phyloP scores from a whole-genome alignment of 108 stramenopile genomes.

The Nitzschia putrida region DNA sequence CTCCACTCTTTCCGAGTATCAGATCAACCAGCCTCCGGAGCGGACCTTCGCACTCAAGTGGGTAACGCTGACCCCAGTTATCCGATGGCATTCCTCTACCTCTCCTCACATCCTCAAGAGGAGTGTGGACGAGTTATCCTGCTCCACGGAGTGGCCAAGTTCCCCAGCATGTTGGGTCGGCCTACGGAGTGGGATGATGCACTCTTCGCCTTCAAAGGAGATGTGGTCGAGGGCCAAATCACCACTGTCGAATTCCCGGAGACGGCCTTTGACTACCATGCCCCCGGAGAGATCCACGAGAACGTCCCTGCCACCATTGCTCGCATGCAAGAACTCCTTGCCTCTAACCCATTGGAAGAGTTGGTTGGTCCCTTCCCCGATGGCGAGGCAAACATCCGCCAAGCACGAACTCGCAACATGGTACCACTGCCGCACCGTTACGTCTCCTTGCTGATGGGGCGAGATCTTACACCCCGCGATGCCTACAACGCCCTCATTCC shows the following conservation, averaged over 20 bases:
- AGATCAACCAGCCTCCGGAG: too few species aligned
- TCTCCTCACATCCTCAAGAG: too few species aligned
- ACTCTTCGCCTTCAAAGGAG: background rate
- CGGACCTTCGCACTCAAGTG: too few species aligned
- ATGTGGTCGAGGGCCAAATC: constrained; percentile 6
- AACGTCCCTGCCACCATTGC: background rate
- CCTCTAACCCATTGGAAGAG: background rate
- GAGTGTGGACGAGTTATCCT: too few species aligned
- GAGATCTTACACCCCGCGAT: background rate
- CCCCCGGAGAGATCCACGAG: background rate
- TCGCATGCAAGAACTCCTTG: constrained; percentile 1
- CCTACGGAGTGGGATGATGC: constrained; percentile 1
- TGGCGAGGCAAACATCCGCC: constrained; percentile 4
- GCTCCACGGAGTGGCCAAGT: too few species aligned
- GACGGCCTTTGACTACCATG: background rate
- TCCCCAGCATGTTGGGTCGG: background rate
- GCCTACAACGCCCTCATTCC: background rate
- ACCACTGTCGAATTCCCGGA: constrained; percentile 7
- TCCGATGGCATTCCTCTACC: too few species aligned
- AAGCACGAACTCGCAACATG: background rate
- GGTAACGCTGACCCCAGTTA: too few species aligned
- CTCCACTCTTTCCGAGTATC: too few species aligned
- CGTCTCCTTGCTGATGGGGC: constrained; percentile 1
- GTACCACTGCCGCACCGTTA: constrained; percentile 4
- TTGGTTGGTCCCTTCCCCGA: constrained; percentile 1